Percentiles rank a stretch among this genome's conserved stretches.
Evolutionary conservation across 352 stramenopile genomes (phyloP).

Genomic region (Globisporangium cystogenes): DNA sequence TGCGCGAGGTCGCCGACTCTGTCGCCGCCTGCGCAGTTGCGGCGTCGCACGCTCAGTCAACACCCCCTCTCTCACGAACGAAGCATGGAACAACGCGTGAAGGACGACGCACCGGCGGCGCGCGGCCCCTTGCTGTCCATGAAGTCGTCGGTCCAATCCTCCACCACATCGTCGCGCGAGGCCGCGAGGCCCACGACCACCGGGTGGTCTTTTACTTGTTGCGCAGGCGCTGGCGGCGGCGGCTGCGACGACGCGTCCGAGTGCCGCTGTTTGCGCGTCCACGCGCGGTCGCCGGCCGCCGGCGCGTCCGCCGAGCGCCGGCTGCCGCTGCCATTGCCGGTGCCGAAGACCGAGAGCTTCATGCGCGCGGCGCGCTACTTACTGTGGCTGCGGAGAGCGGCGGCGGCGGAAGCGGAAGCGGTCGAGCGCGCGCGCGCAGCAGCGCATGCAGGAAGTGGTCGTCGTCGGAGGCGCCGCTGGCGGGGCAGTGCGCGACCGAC

Average conservation of each 20-base stretch:
- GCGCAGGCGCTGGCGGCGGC: not conserved
- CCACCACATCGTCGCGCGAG: constrained; percentile 56
- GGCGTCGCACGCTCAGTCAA: not conserved
- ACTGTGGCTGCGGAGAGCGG: not conserved
- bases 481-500: too few relatives aligned
- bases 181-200: constrained; percentile 71
- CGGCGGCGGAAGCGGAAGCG: too few relatives aligned
- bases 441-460: not conserved
- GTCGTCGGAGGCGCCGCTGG: not conserved
- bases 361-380: not conserved
- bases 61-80: not conserved
- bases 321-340: not conserved
- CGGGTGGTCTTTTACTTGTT: constrained; percentile 36
- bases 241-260: constrained; percentile 8
- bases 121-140: constrained; percentile 12
- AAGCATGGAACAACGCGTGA: too few relatives aligned
- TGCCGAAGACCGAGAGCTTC: not conserved
- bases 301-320: not conserved
- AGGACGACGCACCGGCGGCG: not conserved
- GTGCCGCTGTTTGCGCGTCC: constrained; percentile 9
- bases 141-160: constrained; percentile 77
- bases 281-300: not conserved
- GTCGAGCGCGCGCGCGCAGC: not conserved
- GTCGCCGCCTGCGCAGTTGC: not conserved
- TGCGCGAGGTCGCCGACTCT: constrained; percentile 2